Percentiles rank a stretch among this genome's conserved stretches.
These are phyloP conservation scores for Phytophthora europaea DNA, from an alignment of 352 stramenopile genomes.

Conservation along the genomic window DNA sequence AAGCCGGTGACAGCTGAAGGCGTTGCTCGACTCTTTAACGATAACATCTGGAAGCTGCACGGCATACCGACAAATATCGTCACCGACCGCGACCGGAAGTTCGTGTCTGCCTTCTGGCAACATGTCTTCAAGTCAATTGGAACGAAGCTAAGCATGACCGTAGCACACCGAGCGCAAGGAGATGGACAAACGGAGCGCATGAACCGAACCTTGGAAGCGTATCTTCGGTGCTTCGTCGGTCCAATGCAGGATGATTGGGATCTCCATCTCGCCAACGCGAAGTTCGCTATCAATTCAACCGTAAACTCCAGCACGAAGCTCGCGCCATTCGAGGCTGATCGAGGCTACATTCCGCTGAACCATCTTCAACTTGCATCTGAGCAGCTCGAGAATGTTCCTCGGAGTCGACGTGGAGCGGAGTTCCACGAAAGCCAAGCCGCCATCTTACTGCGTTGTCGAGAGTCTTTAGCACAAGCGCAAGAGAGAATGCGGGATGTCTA, in stretches of 20 bases:
- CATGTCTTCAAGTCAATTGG: too few relatives aligned
- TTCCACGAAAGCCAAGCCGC: conserved; percentile 18
- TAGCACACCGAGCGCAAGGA: background rate
- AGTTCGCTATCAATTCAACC: background rate
- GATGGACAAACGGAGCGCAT: background rate
- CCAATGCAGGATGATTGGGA: conserved; percentile 15
- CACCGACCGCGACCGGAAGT: too few relatives aligned
- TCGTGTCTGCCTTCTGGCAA: too few relatives aligned
- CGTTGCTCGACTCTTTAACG: background rate
- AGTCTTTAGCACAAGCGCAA: conserved; percentile 17
- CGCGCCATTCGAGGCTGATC: conserved; percentile 23
- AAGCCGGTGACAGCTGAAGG: conserved; percentile 8
- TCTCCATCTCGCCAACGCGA: conserved; percentile 7
- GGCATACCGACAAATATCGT: background rate
- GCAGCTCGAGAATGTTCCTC: background rate
- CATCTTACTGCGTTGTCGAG: conserved; percentile 9
- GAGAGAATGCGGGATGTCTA: conserved; percentile 17
- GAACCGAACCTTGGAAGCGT: conserved; percentile 22
- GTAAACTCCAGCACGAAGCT: background rate
- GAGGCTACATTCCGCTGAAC: conserved; percentile 10
- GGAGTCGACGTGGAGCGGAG: background rate
- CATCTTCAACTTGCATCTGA: background rate
- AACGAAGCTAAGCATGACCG: background rate
- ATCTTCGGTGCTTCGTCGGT: conserved; percentile 1
- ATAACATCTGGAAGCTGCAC: conserved; percentile 11